Conservation (phyloP, 805 yeast genomes). For the Wickerhamia fluorescens region DNA sequence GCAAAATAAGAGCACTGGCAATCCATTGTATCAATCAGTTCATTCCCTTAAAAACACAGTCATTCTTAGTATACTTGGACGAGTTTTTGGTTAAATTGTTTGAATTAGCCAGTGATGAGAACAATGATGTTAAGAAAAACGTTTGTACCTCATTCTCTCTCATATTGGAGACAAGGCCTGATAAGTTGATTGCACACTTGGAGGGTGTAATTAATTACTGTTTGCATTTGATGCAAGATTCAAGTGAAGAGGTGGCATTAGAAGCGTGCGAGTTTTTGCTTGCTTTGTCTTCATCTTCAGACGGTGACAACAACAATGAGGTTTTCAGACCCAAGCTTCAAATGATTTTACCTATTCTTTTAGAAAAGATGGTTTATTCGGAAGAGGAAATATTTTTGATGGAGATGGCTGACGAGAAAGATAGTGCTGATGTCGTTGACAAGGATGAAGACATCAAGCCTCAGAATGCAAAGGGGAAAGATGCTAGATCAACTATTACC, state of each 20-base stretch:
- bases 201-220: conserved; percentile 83
- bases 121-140: conserved; percentile 57
- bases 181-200: conserved; percentile 70
- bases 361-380: conserved; percentile 80
- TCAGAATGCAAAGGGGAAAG: conserved; percentile 60
- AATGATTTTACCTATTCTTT: conserved; percentile 65
- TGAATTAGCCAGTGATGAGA: conserved; percentile 55
- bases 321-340: conserved; percentile 52
- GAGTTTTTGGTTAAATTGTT: conserved; percentile 59
- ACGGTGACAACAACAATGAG: conserved; percentile 24
- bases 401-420: conserved; percentile 60
- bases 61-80: conserved; percentile 59
- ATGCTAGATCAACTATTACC: conserved; percentile 20
- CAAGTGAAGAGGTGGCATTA: conserved; percentile 68
- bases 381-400: conserved; percentile 69
- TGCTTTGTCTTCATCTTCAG: conserved; percentile 55
- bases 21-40: conserved; percentile 73
- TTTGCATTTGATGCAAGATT: conserved; percentile 59
- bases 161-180: conserved; percentile 72
- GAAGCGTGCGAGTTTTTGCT: conserved; percentile 92
- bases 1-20: conserved; percentile 53
- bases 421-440: conserved; percentile 74
- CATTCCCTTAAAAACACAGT: conserved; percentile 61
- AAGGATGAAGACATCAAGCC: conserved; percentile 86
- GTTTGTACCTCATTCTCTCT: conserved; percentile 71